phyloP scores from a whole-genome alignment of 2,329 filamentous ascomycete species.

The Aspergillus caelatus region DNA sequence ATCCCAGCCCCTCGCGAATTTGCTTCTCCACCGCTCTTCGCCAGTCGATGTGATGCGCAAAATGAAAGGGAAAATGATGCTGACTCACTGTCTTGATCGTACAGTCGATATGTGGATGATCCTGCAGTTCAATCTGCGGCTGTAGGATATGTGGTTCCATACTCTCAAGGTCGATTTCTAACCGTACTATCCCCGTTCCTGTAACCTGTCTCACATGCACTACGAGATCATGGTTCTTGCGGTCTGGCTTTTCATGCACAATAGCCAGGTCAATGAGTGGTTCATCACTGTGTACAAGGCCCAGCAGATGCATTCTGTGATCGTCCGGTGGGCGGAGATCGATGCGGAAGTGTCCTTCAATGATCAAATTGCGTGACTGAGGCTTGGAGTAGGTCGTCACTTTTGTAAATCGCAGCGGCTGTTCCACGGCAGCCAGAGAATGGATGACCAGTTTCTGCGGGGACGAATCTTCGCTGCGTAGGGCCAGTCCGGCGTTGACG shows the following conservation, averaged over 20 bases:
- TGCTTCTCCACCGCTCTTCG: slow-evolving; percentile 19
- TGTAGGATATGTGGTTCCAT: slow-evolving; percentile 15
- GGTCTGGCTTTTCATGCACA: slow-evolving; percentile 12
- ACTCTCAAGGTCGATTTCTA: slow-evolving; percentile 20
- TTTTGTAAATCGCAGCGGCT: slow-evolving; percentile 15
- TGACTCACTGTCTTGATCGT: slow-evolving; percentile 20
- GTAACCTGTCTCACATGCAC: slow-evolving; percentile 18
- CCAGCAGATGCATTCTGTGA: slow-evolving; percentile 10
- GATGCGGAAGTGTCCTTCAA: slow-evolving; percentile 16
- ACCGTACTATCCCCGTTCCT: slow-evolving; percentile 11
- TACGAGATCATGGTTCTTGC: slow-evolving; percentile 12
- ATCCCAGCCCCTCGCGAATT: slow-evolving; percentile 19
- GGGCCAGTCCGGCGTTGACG: slow-evolving; percentile 18
- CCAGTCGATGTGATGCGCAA: slow-evolving; percentile 24
- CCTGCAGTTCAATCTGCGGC: slow-evolving; percentile 21
- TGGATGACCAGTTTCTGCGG: slow-evolving; percentile 17
- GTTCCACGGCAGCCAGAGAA: slow-evolving; percentile 16
- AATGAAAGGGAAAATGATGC: slow-evolving; percentile 24
- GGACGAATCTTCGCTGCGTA: background rate
- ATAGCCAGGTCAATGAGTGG: slow-evolving; percentile 18
- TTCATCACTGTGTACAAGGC: background rate
- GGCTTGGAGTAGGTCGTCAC: slow-evolving; percentile 10
- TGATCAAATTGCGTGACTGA: slow-evolving; percentile 16
- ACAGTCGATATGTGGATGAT: slow-evolving; percentile 21
- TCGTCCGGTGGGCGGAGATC: slow-evolving; percentile 12